Percentiles rank a stretch among this genome's conserved stretches.
phyloP scores from a whole-genome alignment of 768 basidiomycete genomes.

The Collybia sordida region DNA sequence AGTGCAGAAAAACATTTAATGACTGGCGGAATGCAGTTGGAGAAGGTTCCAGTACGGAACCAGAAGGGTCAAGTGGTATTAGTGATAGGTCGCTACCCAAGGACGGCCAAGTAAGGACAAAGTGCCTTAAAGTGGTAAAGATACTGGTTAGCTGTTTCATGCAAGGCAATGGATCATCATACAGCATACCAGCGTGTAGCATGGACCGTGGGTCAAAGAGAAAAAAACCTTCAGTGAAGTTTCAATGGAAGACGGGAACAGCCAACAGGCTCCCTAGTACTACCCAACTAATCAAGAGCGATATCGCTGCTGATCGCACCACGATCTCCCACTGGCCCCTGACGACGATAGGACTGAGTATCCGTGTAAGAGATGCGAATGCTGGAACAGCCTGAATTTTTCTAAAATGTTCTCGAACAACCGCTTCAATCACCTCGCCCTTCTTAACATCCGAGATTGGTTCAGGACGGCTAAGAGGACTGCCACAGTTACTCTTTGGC shows the following conservation, averaged over 20 bases:
- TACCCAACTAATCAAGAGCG: slow-evolving; percentile 42
- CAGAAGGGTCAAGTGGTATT: not conserved
- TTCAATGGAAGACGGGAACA: slow-evolving; percentile 7
- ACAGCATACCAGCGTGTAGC: no score
- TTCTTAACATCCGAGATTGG: slow-evolving; percentile 4
- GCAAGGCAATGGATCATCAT: no score
- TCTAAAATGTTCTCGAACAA: slow-evolving; percentile 40
- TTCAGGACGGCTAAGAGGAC: slow-evolving; percentile 3
- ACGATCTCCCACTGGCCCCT: slow-evolving; percentile 90
- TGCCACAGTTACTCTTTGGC: slow-evolving; percentile 18
- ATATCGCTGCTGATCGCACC: slow-evolving; percentile 52
- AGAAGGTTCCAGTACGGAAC: no score
- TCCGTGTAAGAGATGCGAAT: slow-evolving; percentile 69
- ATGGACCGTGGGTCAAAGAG: not conserved
- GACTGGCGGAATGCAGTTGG: no score
- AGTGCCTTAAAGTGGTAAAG: no score
- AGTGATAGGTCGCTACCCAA: not conserved
- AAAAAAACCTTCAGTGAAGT: not conserved
- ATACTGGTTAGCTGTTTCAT: no score
- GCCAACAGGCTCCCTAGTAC: slow-evolving; percentile 42
- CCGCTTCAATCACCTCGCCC: slow-evolving; percentile 17
- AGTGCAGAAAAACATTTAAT: no score
- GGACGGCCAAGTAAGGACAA: no score
- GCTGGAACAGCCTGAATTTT: slow-evolving; percentile 61
- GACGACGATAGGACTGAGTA: slow-evolving; percentile 67